Base-by-base conservation (phyloP, 805 yeast genomes). In the Barnettozyma siamensis region DNA sequence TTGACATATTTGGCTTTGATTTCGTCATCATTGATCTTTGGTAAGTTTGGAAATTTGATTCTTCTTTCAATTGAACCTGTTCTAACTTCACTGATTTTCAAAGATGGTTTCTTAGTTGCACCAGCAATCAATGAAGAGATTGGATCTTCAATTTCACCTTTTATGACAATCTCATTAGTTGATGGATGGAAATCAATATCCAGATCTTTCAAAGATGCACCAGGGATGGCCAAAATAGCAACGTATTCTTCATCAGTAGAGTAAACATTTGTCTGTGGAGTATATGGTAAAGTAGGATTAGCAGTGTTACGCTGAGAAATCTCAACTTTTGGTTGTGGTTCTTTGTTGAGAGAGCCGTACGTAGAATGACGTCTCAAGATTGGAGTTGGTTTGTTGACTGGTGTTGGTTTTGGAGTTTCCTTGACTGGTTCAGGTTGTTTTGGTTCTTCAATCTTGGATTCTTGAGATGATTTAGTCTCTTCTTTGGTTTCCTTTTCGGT, bases 111-210 rank as follows among this genome's bases (percentile, higher is more conserved):
- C n/a, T 16, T 26, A 26, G n/a, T 30, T 30, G 20, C 7, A 17
- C 11, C 21, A 17, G 23, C 18, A 13, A 18, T 15, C 17, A 36
- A 42, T 10, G 27, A 41, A 7, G 47, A 15, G 33, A 49, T 43
- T 28, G 58, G 58, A 13, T 52, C 53, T 29, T 54, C 51, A 16
- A 54, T 60, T 7, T 64, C 66, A 27, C 83, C 84, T 44, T 70
- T 73, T 29, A 78, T 61, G 15, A 73, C 63, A 44, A 78, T 49
- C 46, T 76, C 80, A 48, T 72, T 70, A 11, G 74, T 66, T 2
- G 78, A 65, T 29, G 83, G 79, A 50, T 78, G 83, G 58, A 67
- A 78, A 50, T 78, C 80, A 32, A 78, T 68, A 38, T 71, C 73
- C 47, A 78, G 69, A 15, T 73, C 67, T 31, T 69, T 67, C 18